Conservation (phyloP, 208 protist species). For the Acanthamoeba royreba region DNA sequence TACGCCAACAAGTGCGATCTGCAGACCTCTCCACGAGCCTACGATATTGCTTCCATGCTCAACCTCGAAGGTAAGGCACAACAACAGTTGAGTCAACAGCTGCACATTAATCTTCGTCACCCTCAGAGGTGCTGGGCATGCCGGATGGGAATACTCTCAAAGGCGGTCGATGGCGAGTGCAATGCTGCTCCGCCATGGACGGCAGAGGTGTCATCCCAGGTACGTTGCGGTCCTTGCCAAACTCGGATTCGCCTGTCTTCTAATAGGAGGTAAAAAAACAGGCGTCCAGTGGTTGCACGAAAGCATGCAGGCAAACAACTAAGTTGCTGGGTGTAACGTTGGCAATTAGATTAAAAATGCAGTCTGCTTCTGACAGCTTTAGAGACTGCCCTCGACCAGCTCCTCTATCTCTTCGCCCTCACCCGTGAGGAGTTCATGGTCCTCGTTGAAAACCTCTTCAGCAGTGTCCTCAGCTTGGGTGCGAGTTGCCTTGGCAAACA, state of each 20-base stretch:
- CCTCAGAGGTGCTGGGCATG: not conserved
- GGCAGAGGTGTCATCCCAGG: constrained; percentile 15
- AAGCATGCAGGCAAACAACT: constrained; percentile 18
- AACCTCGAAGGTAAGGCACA: not conserved
- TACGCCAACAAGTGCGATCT: constrained; percentile 19
- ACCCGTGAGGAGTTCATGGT: not conserved
- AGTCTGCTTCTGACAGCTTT: too few species aligned
- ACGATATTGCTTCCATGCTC: not conserved
- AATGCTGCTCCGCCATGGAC: constrained; percentile 10
- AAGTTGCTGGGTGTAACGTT: too few species aligned
- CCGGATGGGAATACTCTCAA: not conserved
- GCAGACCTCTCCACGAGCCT: not conserved
- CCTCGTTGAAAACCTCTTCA: not conserved
- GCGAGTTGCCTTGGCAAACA: not conserved
- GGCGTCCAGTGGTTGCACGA: constrained; percentile 29
- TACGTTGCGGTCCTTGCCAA: not conserved
- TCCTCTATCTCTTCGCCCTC: not conserved
- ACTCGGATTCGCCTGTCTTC: not conserved
- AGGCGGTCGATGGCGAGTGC: not conserved
- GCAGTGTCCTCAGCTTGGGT: not conserved
- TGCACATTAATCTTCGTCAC: not conserved
- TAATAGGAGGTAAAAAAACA: not conserved
- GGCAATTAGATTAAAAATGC: too few species aligned
- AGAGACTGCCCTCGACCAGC: not conserved
- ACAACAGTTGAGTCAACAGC: too few species aligned